These are phyloP conservation scores for Kwoniella sp. DNA, from an alignment of 768 basidiomycete species.

Conservation along the genomic window DNA sequence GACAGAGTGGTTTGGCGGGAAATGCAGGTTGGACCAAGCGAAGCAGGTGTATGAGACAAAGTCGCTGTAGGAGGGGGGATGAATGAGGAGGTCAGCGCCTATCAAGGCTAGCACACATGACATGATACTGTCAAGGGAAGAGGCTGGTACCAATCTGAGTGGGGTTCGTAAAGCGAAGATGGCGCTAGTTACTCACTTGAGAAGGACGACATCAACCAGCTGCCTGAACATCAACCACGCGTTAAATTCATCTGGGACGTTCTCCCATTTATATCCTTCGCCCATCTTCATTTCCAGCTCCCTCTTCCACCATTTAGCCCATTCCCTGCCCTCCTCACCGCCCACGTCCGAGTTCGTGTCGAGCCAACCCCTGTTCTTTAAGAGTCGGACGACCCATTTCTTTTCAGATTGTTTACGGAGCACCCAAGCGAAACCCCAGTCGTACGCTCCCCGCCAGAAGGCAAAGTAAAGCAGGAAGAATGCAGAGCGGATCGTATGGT, in stretches of 20 bases:
- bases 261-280: constrained; percentile 88
- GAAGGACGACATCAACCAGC: constrained; percentile 89
- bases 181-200: constrained; percentile 69
- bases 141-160: too few species aligned
- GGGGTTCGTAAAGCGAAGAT: too few species aligned
- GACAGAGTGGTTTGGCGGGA: constrained; percentile 74
- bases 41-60: constrained; percentile 94
- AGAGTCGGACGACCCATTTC: constrained; percentile 84
- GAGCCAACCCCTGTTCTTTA: constrained; percentile 84
- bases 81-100: background rate
- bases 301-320: constrained; percentile 76
- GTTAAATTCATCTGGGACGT: constrained; percentile 91
- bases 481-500: constrained; percentile 54
- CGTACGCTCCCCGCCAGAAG: constrained; percentile 90
- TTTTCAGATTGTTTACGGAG: constrained; percentile 93
- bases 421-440: constrained; percentile 90
- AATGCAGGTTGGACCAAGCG: constrained; percentile 86
- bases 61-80: constrained; percentile 66
- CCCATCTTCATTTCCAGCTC: constrained; percentile 94
- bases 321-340: constrained; percentile 58
- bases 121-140: background rate
- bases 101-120: background rate
- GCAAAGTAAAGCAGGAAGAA: constrained; percentile 90
- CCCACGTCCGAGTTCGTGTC: constrained; percentile 59
- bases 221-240: constrained; percentile 95